Percentiles rank a stretch among this genome's conserved stretches.
Conservation (phyloP, 371 early-diverging fungal genomes). For the Mortierella sp. region DNA sequence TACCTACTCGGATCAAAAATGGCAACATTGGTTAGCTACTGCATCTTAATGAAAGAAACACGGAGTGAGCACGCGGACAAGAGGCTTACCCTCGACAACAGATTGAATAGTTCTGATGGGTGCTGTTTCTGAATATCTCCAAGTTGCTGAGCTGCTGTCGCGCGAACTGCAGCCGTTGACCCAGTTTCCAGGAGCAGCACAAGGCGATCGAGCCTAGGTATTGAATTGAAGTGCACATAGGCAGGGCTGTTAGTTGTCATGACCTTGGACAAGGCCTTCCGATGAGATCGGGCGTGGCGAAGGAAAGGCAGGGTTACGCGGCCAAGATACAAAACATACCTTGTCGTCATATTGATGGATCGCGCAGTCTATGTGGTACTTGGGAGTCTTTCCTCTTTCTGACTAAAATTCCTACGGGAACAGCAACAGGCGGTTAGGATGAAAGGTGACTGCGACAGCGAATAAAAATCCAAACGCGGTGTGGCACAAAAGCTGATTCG, state of each 20-base stretch:
- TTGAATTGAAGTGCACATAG: background rate
- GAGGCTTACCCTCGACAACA: constrained; percentile 81
- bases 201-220: constrained; percentile 90
- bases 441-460: constrained; percentile 2
- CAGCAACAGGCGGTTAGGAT: background rate
- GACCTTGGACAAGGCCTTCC: background rate
- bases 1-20: constrained; percentile 63
- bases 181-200: constrained; percentile 95
- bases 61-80: background rate
- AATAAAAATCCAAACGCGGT: background rate
- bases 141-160: constrained; percentile 95
- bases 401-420: background rate
- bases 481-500: background rate
- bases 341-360: constrained; percentile 10
- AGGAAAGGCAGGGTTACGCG: background rate
- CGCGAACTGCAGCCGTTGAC: constrained; percentile 88
- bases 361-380: constrained; percentile 5
- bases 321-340: constrained; percentile 3
- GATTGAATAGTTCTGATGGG: constrained; percentile 91
- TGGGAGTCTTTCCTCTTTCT: background rate
- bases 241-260: background rate
- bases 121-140: constrained; percentile 96
- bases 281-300: background rate
- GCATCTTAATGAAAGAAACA: background rate
- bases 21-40: background rate